A percentile compares a stretch with the other conserved stretches of the same genome.
Evolutionary conservation across 192 early-diverging fungal genomes (phyloP).

Genomic region (Globomyces pollinis-pini): DNA sequence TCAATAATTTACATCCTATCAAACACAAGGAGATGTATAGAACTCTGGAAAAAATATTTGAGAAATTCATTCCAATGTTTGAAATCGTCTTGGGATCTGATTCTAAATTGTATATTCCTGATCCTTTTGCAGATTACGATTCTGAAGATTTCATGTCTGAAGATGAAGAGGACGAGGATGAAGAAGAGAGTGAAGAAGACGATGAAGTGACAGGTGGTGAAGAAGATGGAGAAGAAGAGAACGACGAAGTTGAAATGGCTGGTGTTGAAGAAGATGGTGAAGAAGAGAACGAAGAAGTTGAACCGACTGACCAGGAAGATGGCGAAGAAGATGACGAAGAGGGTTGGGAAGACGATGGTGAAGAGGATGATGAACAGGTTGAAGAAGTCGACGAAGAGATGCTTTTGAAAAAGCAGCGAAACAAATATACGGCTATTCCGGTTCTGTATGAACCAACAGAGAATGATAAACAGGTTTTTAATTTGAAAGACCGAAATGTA

Average conservation of each 20-base stretch:
- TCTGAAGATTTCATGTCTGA: too few relatives aligned
- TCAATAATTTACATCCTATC: conserved; percentile 64
- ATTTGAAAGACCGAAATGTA: conserved; percentile 28
- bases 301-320: too few relatives aligned
- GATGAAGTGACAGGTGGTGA: too few relatives aligned
- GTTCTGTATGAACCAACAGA: background rate
- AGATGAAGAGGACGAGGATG: too few relatives aligned
- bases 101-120: background rate
- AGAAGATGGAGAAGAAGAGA: too few relatives aligned
- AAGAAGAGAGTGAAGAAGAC: too few relatives aligned
- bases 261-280: too few relatives aligned
- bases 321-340: too few relatives aligned
- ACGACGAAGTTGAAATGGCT: too few relatives aligned
- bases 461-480: too few relatives aligned
- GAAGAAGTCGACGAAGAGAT: conserved; percentile 18
- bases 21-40: conserved; percentile 41
- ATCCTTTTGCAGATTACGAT: background rate
- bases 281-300: too few relatives aligned
- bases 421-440: background rate
- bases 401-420: background rate
- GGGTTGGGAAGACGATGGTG: background rate
- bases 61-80: conserved; percentile 55
- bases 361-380: conserved; percentile 9
- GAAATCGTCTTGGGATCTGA: conserved; percentile 22
- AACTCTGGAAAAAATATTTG: conserved; percentile 41